These are phyloP conservation scores for Apophysomyces ossiformis DNA, from an alignment of 371 early-diverging fungal genomes.

Conservation along the genomic window DNA sequence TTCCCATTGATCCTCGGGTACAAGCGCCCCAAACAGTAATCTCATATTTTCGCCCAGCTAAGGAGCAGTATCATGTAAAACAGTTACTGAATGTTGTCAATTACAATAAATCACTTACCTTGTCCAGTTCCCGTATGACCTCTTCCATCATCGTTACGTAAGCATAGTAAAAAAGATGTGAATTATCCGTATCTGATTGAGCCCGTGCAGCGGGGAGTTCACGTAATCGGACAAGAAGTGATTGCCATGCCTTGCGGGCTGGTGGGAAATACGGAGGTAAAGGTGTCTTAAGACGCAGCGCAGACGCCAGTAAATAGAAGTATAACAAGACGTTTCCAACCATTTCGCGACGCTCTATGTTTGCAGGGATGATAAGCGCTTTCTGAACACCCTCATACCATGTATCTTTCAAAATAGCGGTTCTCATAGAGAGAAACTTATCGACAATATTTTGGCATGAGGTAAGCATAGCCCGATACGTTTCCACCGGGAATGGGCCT, in stretches of 20 bases:
- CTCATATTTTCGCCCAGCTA: conserved; percentile 52
- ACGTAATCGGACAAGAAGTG: conserved; percentile 50
- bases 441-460: conserved; percentile 81
- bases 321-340: conserved; percentile 75
- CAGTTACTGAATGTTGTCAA: background rate
- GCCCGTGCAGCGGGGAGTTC: conserved; percentile 56
- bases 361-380: conserved; percentile 62
- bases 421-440: conserved; percentile 71
- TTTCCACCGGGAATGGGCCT: conserved; percentile 75
- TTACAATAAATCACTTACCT: conserved; percentile 27
- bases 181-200: conserved; percentile 57
- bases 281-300: conserved; percentile 79
- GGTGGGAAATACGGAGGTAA: conserved; percentile 86
- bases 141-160: conserved; percentile 82
- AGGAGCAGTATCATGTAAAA: background rate
- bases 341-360: conserved; percentile 66
- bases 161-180: conserved; percentile 81
- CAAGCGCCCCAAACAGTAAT: conserved; percentile 46
- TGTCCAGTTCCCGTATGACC: conserved; percentile 79
- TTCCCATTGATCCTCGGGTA: conserved; percentile 51
- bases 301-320: conserved; percentile 82
- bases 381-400: conserved; percentile 60
- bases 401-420: conserved; percentile 65
- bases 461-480: conserved; percentile 68
- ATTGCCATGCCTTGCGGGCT: conserved; percentile 53